Evolutionary conservation across 805 yeast species (phyloP), one percentile per base, ranked within the genome.

Genomic region (Spathaspora girioi): DNA sequence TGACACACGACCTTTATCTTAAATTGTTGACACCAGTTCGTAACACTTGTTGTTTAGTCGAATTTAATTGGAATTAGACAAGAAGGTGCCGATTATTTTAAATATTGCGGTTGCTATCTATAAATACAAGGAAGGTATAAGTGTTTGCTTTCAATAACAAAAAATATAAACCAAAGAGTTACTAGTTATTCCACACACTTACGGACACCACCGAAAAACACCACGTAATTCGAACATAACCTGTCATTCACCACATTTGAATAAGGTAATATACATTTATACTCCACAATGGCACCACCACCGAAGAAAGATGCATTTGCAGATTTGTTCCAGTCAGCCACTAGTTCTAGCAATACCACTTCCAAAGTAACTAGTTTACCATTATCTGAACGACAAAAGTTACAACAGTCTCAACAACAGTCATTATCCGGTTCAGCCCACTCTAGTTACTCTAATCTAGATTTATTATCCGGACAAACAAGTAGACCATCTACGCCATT

Each of bases 221-320:
- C 15, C 15, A 35, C 40, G 40, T n/a, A 35, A 35, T 7, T 35
- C 40, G 8, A 14, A 31, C 35, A 31, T 23, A 23, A 6, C n/a
- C n/a, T 11, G 3, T 5, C n/a, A 8, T 11, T 31, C 35, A 31
- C 35, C n/a, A 10, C 35, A 31, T 11, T n/a, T n/a, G n/a, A n/a
- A n/a, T 31, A 31, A 8, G 4, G 35, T n/a, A n/a, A 35, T n/a
- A 14, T 5, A 35, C 40, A 14, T n/a, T 10, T 35, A 11, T 11
- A 10, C 8, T 11, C n/a, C 43, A 40, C 7, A 17, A 65, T 62
- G 66, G 63, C 57, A 43, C 76, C 77, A 43, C 76, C 77, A 2
- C 77, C 77, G 1, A 73, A 74, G 57, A 71, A 71, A 54, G 79
- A 74, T 61, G 77, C 74, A 5, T 74, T 74, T 62, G 75, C 78